Percentiles rank a stretch among this genome's conserved stretches.
Evolutionary conservation across 2,329 filamentous ascomycete genomes (phyloP).

Genomic region (Stemphylium lycopersici): DNA sequence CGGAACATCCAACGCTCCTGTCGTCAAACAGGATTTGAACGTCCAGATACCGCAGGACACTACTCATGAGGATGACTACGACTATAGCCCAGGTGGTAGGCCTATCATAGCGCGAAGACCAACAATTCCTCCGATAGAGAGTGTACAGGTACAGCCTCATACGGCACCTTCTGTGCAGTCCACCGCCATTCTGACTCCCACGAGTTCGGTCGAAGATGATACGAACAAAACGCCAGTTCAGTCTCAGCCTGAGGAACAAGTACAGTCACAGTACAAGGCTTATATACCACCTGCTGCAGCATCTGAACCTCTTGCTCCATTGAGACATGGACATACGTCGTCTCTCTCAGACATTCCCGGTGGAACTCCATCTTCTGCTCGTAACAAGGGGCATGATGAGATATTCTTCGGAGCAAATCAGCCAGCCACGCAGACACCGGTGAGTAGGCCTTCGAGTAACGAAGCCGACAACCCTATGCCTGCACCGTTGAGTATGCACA

Average conservation of each 20-base stretch:
- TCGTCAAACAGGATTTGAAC: conserved; percentile 23
- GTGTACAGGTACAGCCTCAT: conserved; percentile 18
- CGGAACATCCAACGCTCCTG: conserved; percentile 12
- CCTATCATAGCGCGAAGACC: conserved; percentile 50
- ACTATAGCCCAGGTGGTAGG: conserved; percentile 62
- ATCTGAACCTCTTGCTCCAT: conserved; percentile 14
- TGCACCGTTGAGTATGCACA: conserved; percentile 31
- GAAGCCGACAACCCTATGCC: conserved; percentile 33
- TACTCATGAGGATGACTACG: conserved; percentile 29
- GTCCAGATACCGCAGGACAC: conserved; percentile 22
- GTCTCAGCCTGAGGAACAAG: conserved; percentile 34
- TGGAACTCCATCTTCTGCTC: conserved; percentile 8
- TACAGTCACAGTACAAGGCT: conserved; percentile 40
- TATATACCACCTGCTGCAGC: conserved; percentile 35
- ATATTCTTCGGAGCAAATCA: conserved; percentile 42
- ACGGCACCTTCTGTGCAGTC: conserved; percentile 33
- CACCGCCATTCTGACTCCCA: conserved; percentile 42
- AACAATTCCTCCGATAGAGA: conserved; percentile 21
- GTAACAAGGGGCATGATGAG: conserved; percentile 37
- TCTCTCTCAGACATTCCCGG: conserved; percentile 23
- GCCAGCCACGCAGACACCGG: conserved; percentile 15
- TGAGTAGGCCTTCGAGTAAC: conserved; percentile 26
- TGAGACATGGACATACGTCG: conserved; percentile 33
- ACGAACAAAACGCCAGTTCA: conserved; percentile 42
- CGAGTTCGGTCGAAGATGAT: conserved; percentile 43